Base-by-base conservation (phyloP, 2,329 filamentous ascomycete species). In the Nemania abortiva region DNA sequence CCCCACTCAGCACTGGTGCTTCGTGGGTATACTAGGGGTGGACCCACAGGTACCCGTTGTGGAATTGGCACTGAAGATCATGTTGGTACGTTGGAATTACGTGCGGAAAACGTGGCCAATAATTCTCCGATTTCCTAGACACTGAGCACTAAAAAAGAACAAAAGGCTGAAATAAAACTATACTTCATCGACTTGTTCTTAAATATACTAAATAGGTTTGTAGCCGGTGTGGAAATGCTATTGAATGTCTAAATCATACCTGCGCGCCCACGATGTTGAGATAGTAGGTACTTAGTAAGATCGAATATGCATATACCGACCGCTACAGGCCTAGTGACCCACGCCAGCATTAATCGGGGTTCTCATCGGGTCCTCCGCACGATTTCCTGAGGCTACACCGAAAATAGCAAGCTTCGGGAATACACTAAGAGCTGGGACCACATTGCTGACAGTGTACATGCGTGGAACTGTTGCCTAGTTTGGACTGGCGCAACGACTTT, bases 321-420 rank as follows among this genome's bases (percentile, higher is more conserved):
- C 20, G 6, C 18, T 22, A 22, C 45, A 29, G 9, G 37, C 37
- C 11, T 6, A 42, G 37, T 42, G 37, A 11, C 6, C 11, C 6
- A 42, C 10, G 37, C 31, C 9, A 34, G 31, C 31, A 34, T 42
- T 42, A 42, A 42, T 42, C 37, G 37, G 13, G 37, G 6, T 53
- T 27, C 22, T 18, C 7, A 18, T 53, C 50, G 27, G 49, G 34
- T 10, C 20, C 29, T 39, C 66, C 53, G 22, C 57, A 39, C 52
- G 45, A 63, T 20, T 24, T 45, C 31, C 3, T 11, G 20, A n/a
- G n/a, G 49, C 64, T 65, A 68, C 52, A 55, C 65, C 53, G 11
- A 22, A 70, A 53, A 18, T 20, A 63, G 69, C 22, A 71, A 59
- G 66, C 66, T 66, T 71, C 66, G 59, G 69, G 69, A 69, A 71